Evolutionary conservation across 805 yeast species (phyloP), one percentile per base, ranked within the genome.

Genomic region (Kuraishia piskuri): DNA sequence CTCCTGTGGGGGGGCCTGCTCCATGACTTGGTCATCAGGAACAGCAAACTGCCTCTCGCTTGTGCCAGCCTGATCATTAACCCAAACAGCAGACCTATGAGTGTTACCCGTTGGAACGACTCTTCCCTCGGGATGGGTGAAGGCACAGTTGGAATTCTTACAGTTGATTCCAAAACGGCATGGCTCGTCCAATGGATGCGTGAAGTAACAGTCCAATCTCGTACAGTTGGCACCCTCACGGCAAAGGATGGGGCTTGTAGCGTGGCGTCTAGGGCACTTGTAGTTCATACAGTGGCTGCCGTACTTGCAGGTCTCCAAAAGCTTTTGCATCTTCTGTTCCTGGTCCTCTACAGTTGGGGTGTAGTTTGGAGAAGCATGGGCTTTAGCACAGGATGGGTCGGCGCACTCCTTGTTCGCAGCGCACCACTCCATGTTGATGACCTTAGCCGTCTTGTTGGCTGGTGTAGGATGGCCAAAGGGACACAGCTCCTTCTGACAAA

Each of bases 391-490:
- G 17, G 63, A 59, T 0, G 76, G 66, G 63, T 89, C 80, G 23
- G 68, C 58, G 71, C 97, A 90, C 21, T 69, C 67, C 59, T 84
- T 77, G 58, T 88, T 88, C 40, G 74, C 80, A 7, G 83, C 71
- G 72, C 97, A 90, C 96, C 96, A 88, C 58, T 82, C 85, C 50
- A 79, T 70, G 19, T 78, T 76, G 17, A 79, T 72, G 46, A 90
- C 88, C 60, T 83, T 81, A 25, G 90, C 90, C 56, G 78, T 82
- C 57, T 77, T 80, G 69, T 86, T 88, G 19, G 89, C 86, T 1
- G 95, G 94, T 0, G 96, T 88, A 48, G 97, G 96, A 65, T 90
- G 97, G 23, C 90, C 96, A 71, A 84, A 89, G 25, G 90, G 89
- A 72, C 97, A 90, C 57, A 80, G 70, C 56, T 83, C 89, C 62